Evolutionary conservation across 2,329 filamentous ascomycete species (phyloP).

Genomic region (Fusarium globosum): DNA sequence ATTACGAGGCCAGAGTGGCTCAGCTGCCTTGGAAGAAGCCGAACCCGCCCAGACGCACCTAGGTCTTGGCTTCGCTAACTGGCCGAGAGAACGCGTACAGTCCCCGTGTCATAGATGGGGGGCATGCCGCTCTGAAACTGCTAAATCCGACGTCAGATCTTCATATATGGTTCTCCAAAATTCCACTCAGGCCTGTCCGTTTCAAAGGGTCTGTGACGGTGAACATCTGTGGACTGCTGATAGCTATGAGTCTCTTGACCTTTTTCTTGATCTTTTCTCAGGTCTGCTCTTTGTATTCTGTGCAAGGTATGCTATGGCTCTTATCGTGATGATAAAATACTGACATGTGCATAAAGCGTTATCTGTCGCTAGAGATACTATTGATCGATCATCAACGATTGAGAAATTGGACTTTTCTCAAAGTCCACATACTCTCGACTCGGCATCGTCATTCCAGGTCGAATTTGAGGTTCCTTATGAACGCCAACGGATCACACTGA

Average conservation of each 20-base stretch:
- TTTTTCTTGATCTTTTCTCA: slow-evolving; percentile 6
- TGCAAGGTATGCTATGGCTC: slow-evolving; percentile 2
- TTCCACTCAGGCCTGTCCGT: neutral
- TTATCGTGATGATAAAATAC: neutral
- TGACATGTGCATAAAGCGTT: slow-evolving; percentile 10
- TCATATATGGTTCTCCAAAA: slow-evolving; percentile 1
- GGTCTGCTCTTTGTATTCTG: neutral
- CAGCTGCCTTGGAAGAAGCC: slow-evolving; percentile 30
- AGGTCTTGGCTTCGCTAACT: slow-evolving; percentile 22
- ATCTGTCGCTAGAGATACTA: slow-evolving; percentile 4
- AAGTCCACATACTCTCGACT: slow-evolving; percentile 2
- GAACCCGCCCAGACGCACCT: neutral
- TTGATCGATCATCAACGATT: slow-evolving; percentile 10
- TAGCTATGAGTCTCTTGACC: slow-evolving; percentile 18
- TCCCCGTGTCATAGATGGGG: slow-evolving; percentile 26
- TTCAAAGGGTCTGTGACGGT: neutral
- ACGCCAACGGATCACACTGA: slow-evolving; percentile 6
- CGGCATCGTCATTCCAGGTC: slow-evolving; percentile 25
- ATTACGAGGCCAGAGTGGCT: slow-evolving; percentile 32
- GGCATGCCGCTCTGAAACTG: neutral
- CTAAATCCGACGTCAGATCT: neutral
- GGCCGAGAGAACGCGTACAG: slow-evolving; percentile 7
- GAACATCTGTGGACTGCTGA: neutral
- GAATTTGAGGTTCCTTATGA: slow-evolving; percentile 19
- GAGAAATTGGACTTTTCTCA: slow-evolving; percentile 16